phyloP scores from a whole-genome alignment of 331 rosid genomes.

The Spiraea crenata region DNA sequence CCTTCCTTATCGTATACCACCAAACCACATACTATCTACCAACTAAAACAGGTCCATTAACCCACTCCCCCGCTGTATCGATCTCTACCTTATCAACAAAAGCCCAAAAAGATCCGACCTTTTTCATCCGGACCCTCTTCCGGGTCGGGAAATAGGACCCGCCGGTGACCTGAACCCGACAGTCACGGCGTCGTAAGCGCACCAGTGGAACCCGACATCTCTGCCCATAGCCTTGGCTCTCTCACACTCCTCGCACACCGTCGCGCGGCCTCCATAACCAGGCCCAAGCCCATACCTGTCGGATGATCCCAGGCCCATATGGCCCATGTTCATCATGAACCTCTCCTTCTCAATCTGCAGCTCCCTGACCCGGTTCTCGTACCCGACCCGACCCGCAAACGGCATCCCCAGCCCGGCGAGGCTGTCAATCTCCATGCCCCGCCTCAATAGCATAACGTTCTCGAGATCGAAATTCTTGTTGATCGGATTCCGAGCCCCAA shows the following conservation, averaged over 20 bases:
- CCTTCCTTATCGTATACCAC: slow-evolving; percentile 31
- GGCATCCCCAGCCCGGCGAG: slow-evolving; percentile 26
- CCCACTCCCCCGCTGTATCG: too few species aligned
- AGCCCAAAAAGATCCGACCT: background rate
- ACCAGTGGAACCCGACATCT: slow-evolving; percentile 42
- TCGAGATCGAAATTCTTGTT: slow-evolving; percentile 31
- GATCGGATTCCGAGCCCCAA: background rate
- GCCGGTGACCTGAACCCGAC: slow-evolving; percentile 37
- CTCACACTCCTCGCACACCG: slow-evolving; percentile 29
- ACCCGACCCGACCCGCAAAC: slow-evolving; percentile 22
- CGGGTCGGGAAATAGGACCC: slow-evolving; percentile 56
- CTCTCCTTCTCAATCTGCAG: slow-evolving; percentile 28
- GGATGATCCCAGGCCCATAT: background rate
- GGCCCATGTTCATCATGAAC: slow-evolving; percentile 22
- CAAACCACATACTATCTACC: slow-evolving; percentile 19
- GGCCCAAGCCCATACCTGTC: slow-evolving; percentile 12
- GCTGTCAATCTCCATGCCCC: slow-evolving; percentile 25
- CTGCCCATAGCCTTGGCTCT: slow-evolving; percentile 25
- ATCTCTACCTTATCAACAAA: background rate
- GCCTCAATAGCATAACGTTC: slow-evolving; percentile 51
- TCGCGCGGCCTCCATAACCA: background rate
- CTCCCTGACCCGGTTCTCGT: slow-evolving; percentile 30
- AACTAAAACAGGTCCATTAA: background rate
- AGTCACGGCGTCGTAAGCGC: slow-evolving; percentile 43
- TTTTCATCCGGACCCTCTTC: slow-evolving; percentile 20